phyloP scores from a whole-genome alignment of 805 yeast genomes.

The Candida lessepsii region DNA sequence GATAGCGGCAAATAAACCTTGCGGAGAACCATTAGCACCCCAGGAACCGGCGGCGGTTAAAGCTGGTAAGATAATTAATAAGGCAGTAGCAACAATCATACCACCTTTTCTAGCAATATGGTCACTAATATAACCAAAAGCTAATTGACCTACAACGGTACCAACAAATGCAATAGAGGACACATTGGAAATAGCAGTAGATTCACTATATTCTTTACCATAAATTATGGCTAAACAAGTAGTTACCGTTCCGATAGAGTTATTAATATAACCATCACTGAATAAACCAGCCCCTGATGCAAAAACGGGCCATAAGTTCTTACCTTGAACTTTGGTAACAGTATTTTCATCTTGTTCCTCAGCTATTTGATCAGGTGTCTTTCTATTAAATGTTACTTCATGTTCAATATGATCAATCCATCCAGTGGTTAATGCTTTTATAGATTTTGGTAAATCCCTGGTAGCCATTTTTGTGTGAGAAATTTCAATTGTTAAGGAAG shows the following conservation, averaged over 20 bases:
- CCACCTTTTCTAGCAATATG: constrained; percentile 76
- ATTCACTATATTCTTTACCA: constrained; percentile 57
- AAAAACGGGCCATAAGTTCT: constrained; percentile 58
- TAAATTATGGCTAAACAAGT: constrained; percentile 68
- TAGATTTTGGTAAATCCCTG: constrained; percentile 52
- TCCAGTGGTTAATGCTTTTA: constrained; percentile 35
- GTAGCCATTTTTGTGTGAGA: constrained; percentile 23
- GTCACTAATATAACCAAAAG: constrained; percentile 81
- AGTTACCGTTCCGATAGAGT: constrained; percentile 74
- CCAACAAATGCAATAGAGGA: constrained; percentile 90
- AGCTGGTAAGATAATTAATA: constrained; percentile 75
- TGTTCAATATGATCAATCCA: constrained; percentile 42
- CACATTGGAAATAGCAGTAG: constrained; percentile 74
- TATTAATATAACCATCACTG: constrained; percentile 90
- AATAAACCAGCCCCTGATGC: constrained; percentile 92
- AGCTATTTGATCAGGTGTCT: constrained; percentile 22
- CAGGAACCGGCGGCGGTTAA: constrained; percentile 77
- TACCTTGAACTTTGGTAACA: constrained; percentile 5
- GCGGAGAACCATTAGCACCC: constrained; percentile 70
- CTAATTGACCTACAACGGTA: constrained; percentile 80
- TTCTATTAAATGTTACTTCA: constrained; percentile 43
- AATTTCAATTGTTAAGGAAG: neutral
- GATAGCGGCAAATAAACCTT: constrained; percentile 79
- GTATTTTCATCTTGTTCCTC: constrained; percentile 18
- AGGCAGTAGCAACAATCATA: constrained; percentile 74